Conservation (phyloP, 371 early-diverging fungal species). For the Lichtheimia ramosa region DNA sequence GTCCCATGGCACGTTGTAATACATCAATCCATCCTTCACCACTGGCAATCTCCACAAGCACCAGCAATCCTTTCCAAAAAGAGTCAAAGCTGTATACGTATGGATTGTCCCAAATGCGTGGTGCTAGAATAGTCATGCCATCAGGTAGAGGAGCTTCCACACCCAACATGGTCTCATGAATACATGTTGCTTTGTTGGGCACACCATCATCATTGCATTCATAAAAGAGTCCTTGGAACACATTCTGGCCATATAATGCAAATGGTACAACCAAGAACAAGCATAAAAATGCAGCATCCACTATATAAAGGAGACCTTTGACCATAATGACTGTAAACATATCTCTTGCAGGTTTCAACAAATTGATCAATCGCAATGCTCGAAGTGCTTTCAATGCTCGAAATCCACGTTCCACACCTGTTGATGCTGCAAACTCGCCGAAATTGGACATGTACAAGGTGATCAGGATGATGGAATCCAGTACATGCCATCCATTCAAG, state of each 20-base stretch:
- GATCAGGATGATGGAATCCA: slow-evolving; percentile 68
- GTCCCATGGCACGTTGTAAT: slow-evolving; percentile 54
- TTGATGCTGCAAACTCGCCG: slow-evolving; percentile 40
- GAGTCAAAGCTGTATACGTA: slow-evolving; percentile 68
- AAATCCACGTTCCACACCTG: slow-evolving; percentile 55
- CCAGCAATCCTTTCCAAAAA: slow-evolving; percentile 56
- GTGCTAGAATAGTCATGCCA: slow-evolving; percentile 36
- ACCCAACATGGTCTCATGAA: slow-evolving; percentile 32
- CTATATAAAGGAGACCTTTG: slow-evolving; percentile 56
- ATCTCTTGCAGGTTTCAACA: slow-evolving; percentile 53
- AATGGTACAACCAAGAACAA: slow-evolving; percentile 64
- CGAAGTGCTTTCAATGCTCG: slow-evolving; percentile 66
- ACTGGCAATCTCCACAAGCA: slow-evolving; percentile 66
- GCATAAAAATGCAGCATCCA: slow-evolving; percentile 57
- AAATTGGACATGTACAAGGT: slow-evolving; percentile 58
- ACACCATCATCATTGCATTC: slow-evolving; percentile 56
- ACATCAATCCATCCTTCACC: slow-evolving; percentile 77
- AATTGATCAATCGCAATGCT: slow-evolving; percentile 63
- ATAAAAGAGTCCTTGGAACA: slow-evolving; percentile 60
- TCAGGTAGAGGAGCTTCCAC: slow-evolving; percentile 35
- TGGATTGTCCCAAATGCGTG: slow-evolving; percentile 68
- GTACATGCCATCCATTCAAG: slow-evolving; percentile 61
- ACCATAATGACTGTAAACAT: slow-evolving; percentile 62
- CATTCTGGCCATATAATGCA: slow-evolving; percentile 65
- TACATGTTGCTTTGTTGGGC: slow-evolving; percentile 31